These are phyloP conservation scores for Clonostachys byssicola DNA, from an alignment of 2,329 filamentous ascomycete species.

Conservation along the genomic window DNA sequence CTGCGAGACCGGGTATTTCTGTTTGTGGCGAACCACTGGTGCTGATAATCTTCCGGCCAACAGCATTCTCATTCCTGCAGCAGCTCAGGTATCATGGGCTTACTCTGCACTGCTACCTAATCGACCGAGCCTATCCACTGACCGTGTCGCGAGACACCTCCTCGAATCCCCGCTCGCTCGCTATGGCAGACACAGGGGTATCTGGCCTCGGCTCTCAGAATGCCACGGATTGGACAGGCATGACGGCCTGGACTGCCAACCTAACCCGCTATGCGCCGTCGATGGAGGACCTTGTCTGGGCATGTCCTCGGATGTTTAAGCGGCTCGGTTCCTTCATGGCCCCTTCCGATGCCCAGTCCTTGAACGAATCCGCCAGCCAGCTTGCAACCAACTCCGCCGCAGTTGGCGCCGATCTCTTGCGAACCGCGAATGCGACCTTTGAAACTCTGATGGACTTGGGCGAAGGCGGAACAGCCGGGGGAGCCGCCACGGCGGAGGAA, in stretches of 20 bases:
- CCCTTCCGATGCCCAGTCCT: background rate
- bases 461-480: slow-evolving; percentile 1
- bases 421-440: slow-evolving; percentile 6
- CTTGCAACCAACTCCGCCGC: slow-evolving; percentile 9
- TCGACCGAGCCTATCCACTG: too few species aligned
- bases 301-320: slow-evolving; percentile 66
- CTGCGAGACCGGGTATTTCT: too few species aligned
- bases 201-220: slow-evolving; percentile 24
- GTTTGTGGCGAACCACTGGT: too few species aligned
- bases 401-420: slow-evolving; percentile 19
- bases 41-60: too few species aligned
- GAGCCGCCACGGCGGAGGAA: background rate
- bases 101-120: too few species aligned
- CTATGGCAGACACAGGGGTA: background rate
- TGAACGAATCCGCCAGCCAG: background rate
- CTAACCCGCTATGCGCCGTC: slow-evolving; percentile 58
- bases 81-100: too few species aligned
- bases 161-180: too few species aligned
- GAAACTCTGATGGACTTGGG: background rate
- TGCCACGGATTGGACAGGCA: slow-evolving; percentile 43
- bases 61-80: too few species aligned
- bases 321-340: slow-evolving; percentile 60
- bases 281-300: slow-evolving; percentile 64
- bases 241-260: slow-evolving; percentile 53
- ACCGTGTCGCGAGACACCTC: too few species aligned